Base-by-base conservation (phyloP, 345 rosid species). In the Pistacia integerrima region DNA sequence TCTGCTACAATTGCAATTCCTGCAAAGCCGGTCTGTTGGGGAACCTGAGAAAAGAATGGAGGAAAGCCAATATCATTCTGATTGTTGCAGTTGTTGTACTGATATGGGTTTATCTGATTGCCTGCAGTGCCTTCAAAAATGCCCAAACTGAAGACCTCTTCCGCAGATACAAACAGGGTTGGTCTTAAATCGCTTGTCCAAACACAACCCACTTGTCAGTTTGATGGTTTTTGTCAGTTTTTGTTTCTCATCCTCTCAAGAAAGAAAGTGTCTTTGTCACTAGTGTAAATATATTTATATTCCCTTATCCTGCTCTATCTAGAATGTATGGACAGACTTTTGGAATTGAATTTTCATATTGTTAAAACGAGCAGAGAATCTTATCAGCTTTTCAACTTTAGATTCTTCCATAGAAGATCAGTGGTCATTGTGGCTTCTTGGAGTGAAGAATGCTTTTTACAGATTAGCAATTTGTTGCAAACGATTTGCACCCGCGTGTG, bases 11-110 rank as follows among this genome's bases (percentile, higher is more conserved):
- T 58, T 93, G 98, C 87, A 83, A 85, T 77, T 86, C 97, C 4
- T 94, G 98, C 92, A 91, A 82, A 82, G 98, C 97, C 55, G 98
- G 97, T 55, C 81, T 94, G 58, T 69, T 94, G 5, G 97, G 93
- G 30, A 94, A 90, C 81, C 84, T 94, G 51, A 87, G 97, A 72
- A 87, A 65, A 63, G 98, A 94, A 63, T 93, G 98, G 98, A 89
- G 98, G 80, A 93, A 83, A 82, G 90, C 88, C 67, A 94, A 91
- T 57, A 74, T 87, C 48, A 91, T 94, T 58, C 91, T 94, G 6
- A 94, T 93, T 4, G 88, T 90, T 38, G 81, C 97, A 2, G 85
- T 91, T 38, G 94, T 94, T 36, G 75, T 91, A 38, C 93, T 94
- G 48, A 94, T 94, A 11, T 91, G 87, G 76, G 98, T 93, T 73